Conservation (phyloP, 495 filamentous ascomycete species). For the Penicillium paxilli region DNA sequence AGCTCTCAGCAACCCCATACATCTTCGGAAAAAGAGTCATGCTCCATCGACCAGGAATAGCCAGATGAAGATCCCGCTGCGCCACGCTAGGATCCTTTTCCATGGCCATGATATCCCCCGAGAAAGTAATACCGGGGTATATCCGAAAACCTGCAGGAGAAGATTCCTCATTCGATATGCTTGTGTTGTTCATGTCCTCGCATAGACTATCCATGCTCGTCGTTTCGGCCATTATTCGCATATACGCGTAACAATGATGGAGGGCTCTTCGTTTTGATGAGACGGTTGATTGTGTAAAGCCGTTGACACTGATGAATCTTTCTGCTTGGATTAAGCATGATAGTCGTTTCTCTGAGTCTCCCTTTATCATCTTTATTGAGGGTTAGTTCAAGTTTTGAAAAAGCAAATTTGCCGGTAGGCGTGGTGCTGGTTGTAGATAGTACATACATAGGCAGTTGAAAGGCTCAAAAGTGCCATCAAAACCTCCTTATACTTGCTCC, state of each 20-base stretch:
- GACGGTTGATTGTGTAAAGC: constrained; percentile 11
- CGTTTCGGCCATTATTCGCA: constrained; percentile 29
- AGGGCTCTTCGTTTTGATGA: constrained; percentile 20
- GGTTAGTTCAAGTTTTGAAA: neutral
- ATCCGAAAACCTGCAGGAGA: constrained; percentile 14
- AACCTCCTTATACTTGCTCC: constrained; percentile 24
- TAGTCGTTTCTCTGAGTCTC: constrained; percentile 13
- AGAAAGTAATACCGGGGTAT: constrained; percentile 9
- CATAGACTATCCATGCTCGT: constrained; percentile 13
- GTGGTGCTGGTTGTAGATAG: too few relatives aligned
- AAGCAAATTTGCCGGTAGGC: neutral
- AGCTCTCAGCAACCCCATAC: constrained; percentile 22
- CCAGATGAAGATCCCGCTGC: constrained; percentile 23
- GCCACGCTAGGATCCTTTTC: constrained; percentile 21
- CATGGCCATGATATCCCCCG: constrained; percentile 15
- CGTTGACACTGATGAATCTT: constrained; percentile 17
- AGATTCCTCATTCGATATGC: neutral
- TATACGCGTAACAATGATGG: constrained; percentile 26
- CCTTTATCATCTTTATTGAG: constrained; percentile 18
- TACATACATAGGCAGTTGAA: constrained; percentile 21
- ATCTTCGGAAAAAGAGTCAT: constrained; percentile 20
- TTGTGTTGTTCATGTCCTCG: neutral
- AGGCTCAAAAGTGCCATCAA: constrained; percentile 21
- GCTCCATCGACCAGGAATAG: constrained; percentile 22
- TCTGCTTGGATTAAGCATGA: constrained; percentile 17